These are phyloP conservation scores for Salvia rosmarinus DNA, from an alignment of 257 asterid species.

Conservation along the genomic window DNA sequence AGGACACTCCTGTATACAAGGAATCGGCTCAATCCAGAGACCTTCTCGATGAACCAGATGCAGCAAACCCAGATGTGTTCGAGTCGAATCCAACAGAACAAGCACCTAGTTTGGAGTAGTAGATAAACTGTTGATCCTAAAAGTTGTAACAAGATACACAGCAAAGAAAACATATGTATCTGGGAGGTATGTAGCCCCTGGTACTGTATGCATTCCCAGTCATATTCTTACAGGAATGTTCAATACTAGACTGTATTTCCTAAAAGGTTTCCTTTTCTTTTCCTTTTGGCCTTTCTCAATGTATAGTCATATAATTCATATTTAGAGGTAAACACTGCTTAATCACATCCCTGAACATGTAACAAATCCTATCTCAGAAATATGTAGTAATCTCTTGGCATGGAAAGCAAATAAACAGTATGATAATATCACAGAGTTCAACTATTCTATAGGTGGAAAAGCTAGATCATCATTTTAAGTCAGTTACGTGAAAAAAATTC, in stretches of 20 bases:
- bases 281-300: not conserved
- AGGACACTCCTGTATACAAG: slow-evolving; percentile 80
- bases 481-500: not conserved
- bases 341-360: no score
- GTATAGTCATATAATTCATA: not conserved
- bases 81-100: slow-evolving; percentile 95
- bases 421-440: not conserved
- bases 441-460: not conserved
- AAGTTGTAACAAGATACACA: slow-evolving; percentile 1
- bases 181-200: slow-evolving; percentile 21
- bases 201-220: slow-evolving; percentile 11
- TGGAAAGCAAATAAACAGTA: not conserved
- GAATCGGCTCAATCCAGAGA: slow-evolving; percentile 80
- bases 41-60: slow-evolving; percentile 81
- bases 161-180: slow-evolving; percentile 26
- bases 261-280: not conserved
- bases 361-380: not conserved
- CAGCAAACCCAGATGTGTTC: slow-evolving; percentile 71
- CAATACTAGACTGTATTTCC: slow-evolving; percentile 10
- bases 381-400: not conserved
- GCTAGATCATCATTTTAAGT: not conserved
- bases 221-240: slow-evolving; percentile 23
- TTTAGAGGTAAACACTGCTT: no score
- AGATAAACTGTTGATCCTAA: not conserved
- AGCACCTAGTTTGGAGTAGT: slow-evolving; percentile 83